A percentile compares a stretch with the other conserved stretches of the same genome.
phyloP scores from a whole-genome alignment of 2,329 filamentous ascomycete genomes.

The Monosporascus sp. region DNA sequence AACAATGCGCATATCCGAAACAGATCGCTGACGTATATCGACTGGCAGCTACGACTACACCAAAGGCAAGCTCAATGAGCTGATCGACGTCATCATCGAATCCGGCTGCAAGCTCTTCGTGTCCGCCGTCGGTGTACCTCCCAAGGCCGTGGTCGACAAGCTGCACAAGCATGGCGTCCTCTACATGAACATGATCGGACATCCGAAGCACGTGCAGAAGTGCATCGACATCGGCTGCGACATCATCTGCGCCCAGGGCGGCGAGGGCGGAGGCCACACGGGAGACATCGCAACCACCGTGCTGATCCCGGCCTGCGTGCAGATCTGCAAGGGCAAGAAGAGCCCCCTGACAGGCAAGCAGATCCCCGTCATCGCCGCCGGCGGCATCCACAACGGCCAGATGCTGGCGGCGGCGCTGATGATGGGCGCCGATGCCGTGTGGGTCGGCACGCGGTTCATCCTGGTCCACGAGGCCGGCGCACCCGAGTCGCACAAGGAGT shows the following conservation, averaged over 20 bases:
- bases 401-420: slow-evolving; percentile 84
- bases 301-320: slow-evolving; percentile 86
- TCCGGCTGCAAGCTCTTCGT: slow-evolving; percentile 90
- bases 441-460: slow-evolving; percentile 96
- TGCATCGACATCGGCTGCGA: slow-evolving; percentile 87
- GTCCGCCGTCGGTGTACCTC: slow-evolving; percentile 90
- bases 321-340: slow-evolving; percentile 73
- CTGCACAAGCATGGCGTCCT: slow-evolving; percentile 83
- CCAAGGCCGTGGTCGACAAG: slow-evolving; percentile 80
- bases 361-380: slow-evolving; percentile 88
- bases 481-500: slow-evolving; percentile 89
- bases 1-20: neutral
- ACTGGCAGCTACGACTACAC: slow-evolving; percentile 90
- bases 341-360: slow-evolving; percentile 81
- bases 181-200: slow-evolving; percentile 99
- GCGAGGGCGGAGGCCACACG: slow-evolving; percentile 94
- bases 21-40: slow-evolving; percentile 12
- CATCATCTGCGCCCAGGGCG: slow-evolving; percentile 97
- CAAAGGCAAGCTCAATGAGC: slow-evolving; percentile 92
- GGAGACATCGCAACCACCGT: slow-evolving; percentile 89
- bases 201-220: slow-evolving; percentile 98
- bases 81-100: slow-evolving; percentile 89
- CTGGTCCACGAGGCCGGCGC: slow-evolving; percentile 92
- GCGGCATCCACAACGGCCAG: slow-evolving; percentile 90
- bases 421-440: slow-evolving; percentile 87